Evolutionary conservation across 805 yeast genomes (phyloP).

Genomic region (Candida sanyiensis): DNA sequence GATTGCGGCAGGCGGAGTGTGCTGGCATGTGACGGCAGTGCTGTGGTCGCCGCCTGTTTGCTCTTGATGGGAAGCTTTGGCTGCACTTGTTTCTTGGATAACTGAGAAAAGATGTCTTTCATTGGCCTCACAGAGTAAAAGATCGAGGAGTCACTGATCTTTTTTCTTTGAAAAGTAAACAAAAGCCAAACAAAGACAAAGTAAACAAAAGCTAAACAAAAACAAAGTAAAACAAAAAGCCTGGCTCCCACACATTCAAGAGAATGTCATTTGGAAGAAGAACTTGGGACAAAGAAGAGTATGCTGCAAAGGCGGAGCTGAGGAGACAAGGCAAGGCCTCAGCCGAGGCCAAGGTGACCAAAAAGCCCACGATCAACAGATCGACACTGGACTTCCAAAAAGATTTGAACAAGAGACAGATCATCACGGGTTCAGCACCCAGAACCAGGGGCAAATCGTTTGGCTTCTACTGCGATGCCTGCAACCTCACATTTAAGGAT

Average conservation of each 20-base stretch:
- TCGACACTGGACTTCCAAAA: constrained; percentile 22
- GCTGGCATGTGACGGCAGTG: neutral
- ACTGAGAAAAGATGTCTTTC: neutral
- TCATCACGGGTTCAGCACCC: constrained; percentile 27
- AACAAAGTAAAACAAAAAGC: neutral
- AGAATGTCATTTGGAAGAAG: constrained; percentile 47
- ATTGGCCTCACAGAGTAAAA: no score
- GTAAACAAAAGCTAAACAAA: neutral
- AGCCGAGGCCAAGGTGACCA: constrained; percentile 3
- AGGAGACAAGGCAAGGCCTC: constrained; percentile 14
- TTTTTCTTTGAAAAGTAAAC: no score
- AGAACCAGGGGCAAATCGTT: constrained; percentile 51
- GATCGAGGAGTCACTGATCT: no score
- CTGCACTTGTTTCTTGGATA: constrained; percentile 4
- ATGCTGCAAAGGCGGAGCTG: constrained; percentile 32
- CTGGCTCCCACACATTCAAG: constrained; percentile 6
- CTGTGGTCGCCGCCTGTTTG: neutral
- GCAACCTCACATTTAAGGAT: constrained; percentile 79
- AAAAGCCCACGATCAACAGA: constrained; percentile 11
- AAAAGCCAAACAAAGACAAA: neutral
- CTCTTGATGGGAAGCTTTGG: neutral
- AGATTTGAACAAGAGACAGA: constrained; percentile 30
- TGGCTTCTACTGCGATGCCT: constrained; percentile 80
- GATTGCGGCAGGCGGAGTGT: neutral
- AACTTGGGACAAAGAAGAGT: constrained; percentile 69